phyloP scores from a whole-genome alignment of 495 filamentous ascomycete species.

The Gamarada debralockiae region DNA sequence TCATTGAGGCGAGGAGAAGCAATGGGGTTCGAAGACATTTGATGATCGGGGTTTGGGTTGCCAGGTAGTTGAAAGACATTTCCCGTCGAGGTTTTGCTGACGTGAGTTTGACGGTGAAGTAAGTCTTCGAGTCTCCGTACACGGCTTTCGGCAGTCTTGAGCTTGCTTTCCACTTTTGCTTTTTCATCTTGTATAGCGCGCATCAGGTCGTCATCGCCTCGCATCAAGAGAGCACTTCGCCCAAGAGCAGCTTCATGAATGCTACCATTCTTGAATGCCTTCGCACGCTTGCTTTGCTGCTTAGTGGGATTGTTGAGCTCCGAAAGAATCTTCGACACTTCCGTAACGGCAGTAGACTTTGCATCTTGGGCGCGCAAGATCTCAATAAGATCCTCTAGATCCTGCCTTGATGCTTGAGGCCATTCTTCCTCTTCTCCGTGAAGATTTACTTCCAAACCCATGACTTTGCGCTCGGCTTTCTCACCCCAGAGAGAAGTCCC shows the following conservation, averaged over 20 bases:
- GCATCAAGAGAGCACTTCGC: slow-evolving; percentile 72
- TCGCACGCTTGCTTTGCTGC: slow-evolving; percentile 70
- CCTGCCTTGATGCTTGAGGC: slow-evolving; percentile 61
- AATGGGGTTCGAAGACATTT: slow-evolving; percentile 39
- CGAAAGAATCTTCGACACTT: slow-evolving; percentile 53
- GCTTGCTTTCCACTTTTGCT: slow-evolving; percentile 63
- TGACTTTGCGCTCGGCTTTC: slow-evolving; percentile 55
- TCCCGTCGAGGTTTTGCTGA: slow-evolving; percentile 63
- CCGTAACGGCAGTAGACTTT: slow-evolving; percentile 40
- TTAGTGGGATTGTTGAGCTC: slow-evolving; percentile 72
- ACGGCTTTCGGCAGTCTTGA: slow-evolving; percentile 86
- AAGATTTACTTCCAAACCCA: slow-evolving; percentile 81
- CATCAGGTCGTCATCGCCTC: slow-evolving; percentile 76
- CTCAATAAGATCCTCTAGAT: slow-evolving; percentile 63
- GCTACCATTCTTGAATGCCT: slow-evolving; percentile 94
- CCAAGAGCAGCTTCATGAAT: slow-evolving; percentile 80
- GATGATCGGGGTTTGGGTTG: slow-evolving; percentile 19
- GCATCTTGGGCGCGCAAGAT: slow-evolving; percentile 50
- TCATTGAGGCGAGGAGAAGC: slow-evolving; percentile 39
- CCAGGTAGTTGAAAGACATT: slow-evolving; percentile 52
- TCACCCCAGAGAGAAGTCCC: slow-evolving; percentile 51
- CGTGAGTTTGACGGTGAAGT: slow-evolving; percentile 78
- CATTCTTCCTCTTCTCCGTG: slow-evolving; percentile 74
- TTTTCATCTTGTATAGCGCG: slow-evolving; percentile 73
- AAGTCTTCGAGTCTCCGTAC: slow-evolving; percentile 91